Evolutionary conservation across 352 stramenopile genomes (phyloP).

Genomic region (Pythium aristosporum): DNA sequence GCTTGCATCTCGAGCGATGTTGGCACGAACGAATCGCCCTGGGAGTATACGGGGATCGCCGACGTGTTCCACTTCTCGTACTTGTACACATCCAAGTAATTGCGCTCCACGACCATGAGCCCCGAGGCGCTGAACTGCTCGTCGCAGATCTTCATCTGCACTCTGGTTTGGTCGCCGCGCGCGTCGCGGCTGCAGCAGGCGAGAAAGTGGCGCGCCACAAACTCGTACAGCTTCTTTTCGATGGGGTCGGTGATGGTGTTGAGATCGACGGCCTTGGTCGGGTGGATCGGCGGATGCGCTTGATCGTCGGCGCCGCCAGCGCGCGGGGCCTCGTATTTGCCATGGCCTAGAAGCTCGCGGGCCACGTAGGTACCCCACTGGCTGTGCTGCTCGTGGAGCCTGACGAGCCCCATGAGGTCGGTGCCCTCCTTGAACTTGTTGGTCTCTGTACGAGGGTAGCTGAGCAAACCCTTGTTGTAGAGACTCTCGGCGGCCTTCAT

Average conservation of each 20-base stretch:
- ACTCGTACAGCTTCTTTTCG: slow-evolving; percentile 96
- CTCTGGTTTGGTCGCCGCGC: slow-evolving; percentile 84
- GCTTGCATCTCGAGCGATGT: slow-evolving; percentile 64
- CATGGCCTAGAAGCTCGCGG: slow-evolving; percentile 46
- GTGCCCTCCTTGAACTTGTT: slow-evolving; percentile 96
- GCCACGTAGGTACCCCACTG: slow-evolving; percentile 83
- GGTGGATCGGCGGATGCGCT: slow-evolving; percentile 98
- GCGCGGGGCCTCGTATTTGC: slow-evolving; percentile 84
- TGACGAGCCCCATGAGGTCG: slow-evolving; percentile 83
- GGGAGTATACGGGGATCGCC: slow-evolving; percentile 82
- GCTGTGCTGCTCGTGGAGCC: slow-evolving; percentile 64
- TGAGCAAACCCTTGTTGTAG: slow-evolving; percentile 98
- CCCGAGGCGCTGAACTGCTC: slow-evolving; percentile 89
- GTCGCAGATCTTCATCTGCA: slow-evolving; percentile 83
- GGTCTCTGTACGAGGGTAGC: slow-evolving; percentile 99
- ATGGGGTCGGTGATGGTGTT: slow-evolving; percentile 70
- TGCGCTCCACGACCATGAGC: slow-evolving; percentile 90
- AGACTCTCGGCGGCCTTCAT: slow-evolving; percentile 96
- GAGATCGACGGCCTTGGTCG: slow-evolving; percentile 92
- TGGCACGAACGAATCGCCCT: slow-evolving; percentile 73
- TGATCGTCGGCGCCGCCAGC: slow-evolving; percentile 95
- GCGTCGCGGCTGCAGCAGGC: slow-evolving; percentile 97
- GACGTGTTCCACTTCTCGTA: slow-evolving; percentile 92
- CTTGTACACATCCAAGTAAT: slow-evolving; percentile 95
- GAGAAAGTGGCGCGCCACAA: slow-evolving; percentile 98